Evolutionary conservation across 768 basidiomycete genomes (phyloP), one percentile per base, ranked within the genome.

Genomic region (Lactarius deliciosus): DNA sequence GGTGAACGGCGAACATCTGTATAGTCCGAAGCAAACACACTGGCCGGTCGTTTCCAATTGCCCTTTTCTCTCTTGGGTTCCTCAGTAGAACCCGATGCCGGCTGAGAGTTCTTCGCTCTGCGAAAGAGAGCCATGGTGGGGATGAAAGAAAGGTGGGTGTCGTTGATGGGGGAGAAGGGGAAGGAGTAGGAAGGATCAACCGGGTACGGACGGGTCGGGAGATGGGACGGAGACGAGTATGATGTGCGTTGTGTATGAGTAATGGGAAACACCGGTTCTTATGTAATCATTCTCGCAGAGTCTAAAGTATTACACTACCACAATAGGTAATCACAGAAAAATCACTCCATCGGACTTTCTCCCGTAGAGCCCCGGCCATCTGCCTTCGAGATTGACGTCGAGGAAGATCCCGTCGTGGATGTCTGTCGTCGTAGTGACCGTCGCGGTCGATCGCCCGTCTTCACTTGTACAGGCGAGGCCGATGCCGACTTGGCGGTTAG

Each of bases 11-110:
- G 57, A 63, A 60, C 30, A 59, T 22, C 9, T 53, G 22, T 59
- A 62, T 63, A 61, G 57, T 67, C 25, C 5, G 56, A 67, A 63
- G 59, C 54, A 59, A 38, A 81, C 90, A 71, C 72, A 91, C 92
- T 94, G 57, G 93, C 93, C 68, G 93, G 93, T 69, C 88, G 79
- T 70, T 85, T 83, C 93, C 92, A 94, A 73, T 83, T 87, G 61
- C 88, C 88, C 81, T 94, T 95, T 72, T 92, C 89, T 79, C 90
- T 92, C 79, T 86, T 85, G 28, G 76, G 75, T 2, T 79, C 76
- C 59, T 79, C 78, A 72, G 76, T 74, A 53, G 64, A 68, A 30
- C 66, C 61, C 36, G 69, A 60, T 45, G 61, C 65, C 43, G 20
- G 61, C 30, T 30, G 43, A 3, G 61, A 61, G 60, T 69, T 68